These are phyloP conservation scores for Skeletonema costatum DNA, from an alignment of 108 stramenopile species.

Conservation along the genomic window DNA sequence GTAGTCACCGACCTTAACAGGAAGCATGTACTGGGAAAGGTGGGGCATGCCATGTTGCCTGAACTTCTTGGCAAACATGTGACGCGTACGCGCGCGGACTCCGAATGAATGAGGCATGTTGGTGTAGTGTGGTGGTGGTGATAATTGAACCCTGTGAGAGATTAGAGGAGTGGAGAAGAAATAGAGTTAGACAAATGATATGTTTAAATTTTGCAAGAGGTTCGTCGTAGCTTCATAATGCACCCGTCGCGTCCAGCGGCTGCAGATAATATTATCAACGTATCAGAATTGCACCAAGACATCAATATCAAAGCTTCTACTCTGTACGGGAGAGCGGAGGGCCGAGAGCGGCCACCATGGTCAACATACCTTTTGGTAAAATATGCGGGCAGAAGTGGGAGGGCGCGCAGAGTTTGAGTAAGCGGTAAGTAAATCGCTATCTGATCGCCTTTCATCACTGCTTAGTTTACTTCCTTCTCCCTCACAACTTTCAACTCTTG, in stretches of 20 bases:
- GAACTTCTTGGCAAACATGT: conserved; percentile 99
- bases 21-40: conserved; percentile 91
- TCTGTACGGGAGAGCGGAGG: neutral
- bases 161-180: neutral
- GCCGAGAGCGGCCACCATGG: conserved; percentile 6
- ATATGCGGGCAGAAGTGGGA: neutral
- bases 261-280: too few species aligned
- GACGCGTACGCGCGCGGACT: conserved; percentile 97
- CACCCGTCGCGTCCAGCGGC: neutral
- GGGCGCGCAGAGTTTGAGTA: neutral
- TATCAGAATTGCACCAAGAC: neutral
- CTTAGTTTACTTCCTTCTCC: too few species aligned
- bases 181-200: neutral
- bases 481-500: too few species aligned
- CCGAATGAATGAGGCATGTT: conserved; percentile 99
- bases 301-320: neutral
- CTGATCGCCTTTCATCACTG: too few species aligned
- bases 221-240: neutral
- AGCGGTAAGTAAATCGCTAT: neutral
- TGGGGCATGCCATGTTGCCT: conserved; percentile 90
- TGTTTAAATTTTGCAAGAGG: neutral
- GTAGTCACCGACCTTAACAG: conserved; percentile 96
- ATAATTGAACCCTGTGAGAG: neutral
- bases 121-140: conserved; percentile 3
- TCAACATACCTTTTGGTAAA: conserved; percentile 24